Evolutionary conservation across 2,329 filamentous ascomycete genomes (phyloP).

Genomic region (Arthrobotrys conoides): DNA sequence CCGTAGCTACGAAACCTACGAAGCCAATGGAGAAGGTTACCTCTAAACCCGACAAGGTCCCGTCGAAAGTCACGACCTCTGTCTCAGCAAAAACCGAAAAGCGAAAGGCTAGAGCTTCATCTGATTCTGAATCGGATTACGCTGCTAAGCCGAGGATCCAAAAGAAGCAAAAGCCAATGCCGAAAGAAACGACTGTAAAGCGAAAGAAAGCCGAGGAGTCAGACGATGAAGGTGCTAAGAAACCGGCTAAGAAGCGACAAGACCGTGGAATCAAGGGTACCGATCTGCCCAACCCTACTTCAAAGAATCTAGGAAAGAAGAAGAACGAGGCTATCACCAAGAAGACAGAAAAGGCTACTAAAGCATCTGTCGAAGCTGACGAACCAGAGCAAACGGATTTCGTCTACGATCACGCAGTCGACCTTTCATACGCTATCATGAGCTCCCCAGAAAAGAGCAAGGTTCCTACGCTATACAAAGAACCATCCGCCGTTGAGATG

Average conservation of each 20-base stretch:
- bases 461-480: constrained; percentile 24
- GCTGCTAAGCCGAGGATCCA: constrained; percentile 6
- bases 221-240: constrained; percentile 20
- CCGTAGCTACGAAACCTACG: not conserved
- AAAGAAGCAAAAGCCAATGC: constrained; percentile 33
- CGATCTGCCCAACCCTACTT: constrained; percentile 13
- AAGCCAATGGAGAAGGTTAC: not conserved
- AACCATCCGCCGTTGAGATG: constrained; percentile 54
- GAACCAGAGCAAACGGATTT: constrained; percentile 23
- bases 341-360: constrained; percentile 1
- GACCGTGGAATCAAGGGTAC: constrained; percentile 31
- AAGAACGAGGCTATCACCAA: constrained; percentile 4
- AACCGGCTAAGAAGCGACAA: constrained; percentile 36
- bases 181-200: constrained; percentile 26
- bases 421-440: constrained; percentile 46
- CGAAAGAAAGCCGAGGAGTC: constrained; percentile 34
- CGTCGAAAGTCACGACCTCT: not conserved
- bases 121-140: constrained; percentile 36
- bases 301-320: not conserved
- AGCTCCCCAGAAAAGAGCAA: constrained; percentile 34
- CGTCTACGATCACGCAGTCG: constrained; percentile 53
- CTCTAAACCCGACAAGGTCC: constrained; percentile 9
- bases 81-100: constrained; percentile 23
- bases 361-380: constrained; percentile 3
- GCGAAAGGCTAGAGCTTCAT: constrained; percentile 28